Base-by-base conservation (phyloP, 2,329 filamentous ascomycete genomes). In the Grosmannia serpens region DNA sequence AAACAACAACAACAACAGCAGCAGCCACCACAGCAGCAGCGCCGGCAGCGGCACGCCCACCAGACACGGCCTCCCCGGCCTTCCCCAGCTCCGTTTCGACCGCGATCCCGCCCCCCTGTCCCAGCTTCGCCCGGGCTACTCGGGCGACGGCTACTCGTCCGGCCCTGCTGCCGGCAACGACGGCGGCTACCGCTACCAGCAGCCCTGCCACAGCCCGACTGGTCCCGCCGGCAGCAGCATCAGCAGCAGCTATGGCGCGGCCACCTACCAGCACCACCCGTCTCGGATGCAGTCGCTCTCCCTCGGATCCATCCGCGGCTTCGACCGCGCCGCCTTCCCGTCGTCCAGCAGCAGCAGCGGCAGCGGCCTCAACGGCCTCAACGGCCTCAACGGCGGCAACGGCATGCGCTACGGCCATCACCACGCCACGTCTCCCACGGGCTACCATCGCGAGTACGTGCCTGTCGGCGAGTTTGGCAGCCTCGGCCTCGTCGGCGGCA, bases 201-300 rank as follows among this genome's bases (percentile, higher is more conserved):
- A n/a, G 13, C 26, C 31, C 26, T 13, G 17, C 53, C 53, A 55
- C 22, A 44, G 31, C 33, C 31, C 33, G 22, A 29, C 53, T 1
- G 22, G 8, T 29, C 29, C 33, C 22, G 2, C 35, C 15, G 29
- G 17, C 49, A 31, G 27, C 26, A 17, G 49, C 27, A 29, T 17
- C 24, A 26, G 57, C 61, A 31, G 24, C 35, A 29, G 4, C 47
- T 41, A 41, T 11, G 24, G 33, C 2, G 11, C 52, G 15, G 4
- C 52, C 8, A 53, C 13, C 74, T 62, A 63, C 67, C 31, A 75
- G 59, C 74, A 75, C 60, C 75, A 78, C 59, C 72, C 74, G 2
- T 72, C 62, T 33, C 71, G 75, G 57, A 69, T 70, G 31, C 77
- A 80, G 59, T 77, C 77, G 2, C 68, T 77, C 2, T 76, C 78